Evolutionary conservation across 75 land plant genomes (phyloP).

Genomic region (Pinus taeda): DNA sequence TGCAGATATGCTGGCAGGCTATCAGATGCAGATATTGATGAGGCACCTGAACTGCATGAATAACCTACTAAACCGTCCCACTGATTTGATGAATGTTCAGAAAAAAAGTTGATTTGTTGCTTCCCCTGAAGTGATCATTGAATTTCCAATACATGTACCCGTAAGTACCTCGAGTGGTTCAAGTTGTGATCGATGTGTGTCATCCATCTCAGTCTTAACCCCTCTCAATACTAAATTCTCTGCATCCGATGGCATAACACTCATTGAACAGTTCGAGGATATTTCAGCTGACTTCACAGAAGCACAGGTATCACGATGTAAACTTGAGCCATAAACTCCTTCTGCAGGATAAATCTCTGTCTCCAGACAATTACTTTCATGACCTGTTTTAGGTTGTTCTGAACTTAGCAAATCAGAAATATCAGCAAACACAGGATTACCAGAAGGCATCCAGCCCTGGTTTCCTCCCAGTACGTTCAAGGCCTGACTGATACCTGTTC

Average conservation of each 20-base stretch:
- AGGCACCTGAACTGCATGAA: background rate
- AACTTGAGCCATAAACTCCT: background rate
- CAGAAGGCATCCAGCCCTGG: background rate
- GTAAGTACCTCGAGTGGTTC: constrained; percentile 1
- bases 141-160: background rate
- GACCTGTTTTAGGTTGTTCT: background rate
- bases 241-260: background rate
- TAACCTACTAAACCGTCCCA: background rate
- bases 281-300: background rate
- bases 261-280: background rate
- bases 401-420: background rate
- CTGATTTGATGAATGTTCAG: background rate
- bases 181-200: background rate
- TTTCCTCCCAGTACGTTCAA: background rate
- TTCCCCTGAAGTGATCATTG: background rate
- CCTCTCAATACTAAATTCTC: background rate
- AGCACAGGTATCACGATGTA: too few species aligned
- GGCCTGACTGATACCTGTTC: constrained; percentile 4
- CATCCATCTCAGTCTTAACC: background rate
- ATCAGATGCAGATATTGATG: constrained; percentile 14
- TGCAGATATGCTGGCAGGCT: constrained; percentile 46
- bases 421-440: background rate
- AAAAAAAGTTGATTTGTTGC: background rate
- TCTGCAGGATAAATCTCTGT: background rate
- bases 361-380: background rate